Percentiles rank a stretch among this genome's conserved stretches.
phyloP scores from a whole-genome alignment of 768 basidiomycete genomes.

The Kwoniella bestiolae region DNA sequence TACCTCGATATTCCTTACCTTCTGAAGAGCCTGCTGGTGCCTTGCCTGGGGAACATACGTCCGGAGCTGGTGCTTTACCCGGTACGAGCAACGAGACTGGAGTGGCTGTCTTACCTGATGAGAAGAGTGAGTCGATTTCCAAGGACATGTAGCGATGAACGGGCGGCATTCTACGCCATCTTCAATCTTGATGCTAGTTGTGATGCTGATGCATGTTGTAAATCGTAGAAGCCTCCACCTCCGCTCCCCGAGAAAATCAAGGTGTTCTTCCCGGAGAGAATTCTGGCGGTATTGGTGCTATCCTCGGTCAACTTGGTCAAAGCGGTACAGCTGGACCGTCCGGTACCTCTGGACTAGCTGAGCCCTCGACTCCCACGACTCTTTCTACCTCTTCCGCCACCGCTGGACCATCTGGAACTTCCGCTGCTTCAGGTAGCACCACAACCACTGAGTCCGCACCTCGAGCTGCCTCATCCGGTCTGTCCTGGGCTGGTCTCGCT shows the following conservation, averaged over 20 bases:
- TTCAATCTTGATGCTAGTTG: no score
- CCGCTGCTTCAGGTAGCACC: background rate
- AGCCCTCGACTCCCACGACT: background rate
- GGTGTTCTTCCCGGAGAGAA: slow-evolving; percentile 37
- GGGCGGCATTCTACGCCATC: no score
- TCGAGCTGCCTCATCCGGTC: background rate
- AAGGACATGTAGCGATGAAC: no score
- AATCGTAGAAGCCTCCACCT: slow-evolving; percentile 12
- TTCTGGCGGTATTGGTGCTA: slow-evolving; percentile 26
- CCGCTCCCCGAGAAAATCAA: slow-evolving; percentile 27
- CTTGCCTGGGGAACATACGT: slow-evolving; percentile 38
- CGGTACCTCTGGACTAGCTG: background rate
- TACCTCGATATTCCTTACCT: slow-evolving; percentile 37
- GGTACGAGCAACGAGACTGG: slow-evolving; percentile 39
- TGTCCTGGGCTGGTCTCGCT: slow-evolving; percentile 25
- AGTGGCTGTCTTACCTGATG: slow-evolving; percentile 50
- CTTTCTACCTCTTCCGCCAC: background rate
- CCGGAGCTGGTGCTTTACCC: slow-evolving; percentile 47
- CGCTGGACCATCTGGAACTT: background rate
- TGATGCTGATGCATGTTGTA: background rate
- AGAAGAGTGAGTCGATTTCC: slow-evolving; percentile 34
- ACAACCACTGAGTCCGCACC: background rate
- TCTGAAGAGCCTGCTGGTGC: slow-evolving; percentile 44
- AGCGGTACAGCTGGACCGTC: background rate
- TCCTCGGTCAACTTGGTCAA: slow-evolving; percentile 18